Percentiles rank a stretch among this genome's conserved stretches.
phyloP scores from a whole-genome alignment of 1,139 yeast genomes.

The Meyerozyma guilliermondii region DNA sequence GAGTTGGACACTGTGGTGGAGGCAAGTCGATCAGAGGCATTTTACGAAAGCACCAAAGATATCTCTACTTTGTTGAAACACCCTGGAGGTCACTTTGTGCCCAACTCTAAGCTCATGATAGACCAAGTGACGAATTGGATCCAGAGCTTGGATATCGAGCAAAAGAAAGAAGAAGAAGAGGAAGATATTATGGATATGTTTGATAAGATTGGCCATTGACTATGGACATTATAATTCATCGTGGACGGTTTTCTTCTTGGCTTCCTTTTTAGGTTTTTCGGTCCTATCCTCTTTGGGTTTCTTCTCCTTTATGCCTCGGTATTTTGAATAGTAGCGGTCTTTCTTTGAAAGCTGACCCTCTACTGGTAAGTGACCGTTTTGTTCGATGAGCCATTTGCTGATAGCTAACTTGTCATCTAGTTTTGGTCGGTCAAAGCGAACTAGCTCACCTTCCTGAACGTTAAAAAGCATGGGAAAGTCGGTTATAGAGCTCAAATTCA shows the following conservation, averaged over 20 bases:
- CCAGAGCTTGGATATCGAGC: constrained; percentile 10
- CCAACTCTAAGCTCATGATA: constrained; percentile 60
- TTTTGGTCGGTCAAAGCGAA: constrained; percentile 18
- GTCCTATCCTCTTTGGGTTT: no score
- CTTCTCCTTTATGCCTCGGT: constrained; percentile 13
- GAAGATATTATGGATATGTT: constrained; percentile 5
- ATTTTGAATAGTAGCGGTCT: constrained; percentile 26
- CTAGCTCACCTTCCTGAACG: constrained; percentile 19
- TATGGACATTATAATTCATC: constrained; percentile 7
- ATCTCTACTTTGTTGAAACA: constrained; percentile 52
- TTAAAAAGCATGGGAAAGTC: constrained; percentile 26
- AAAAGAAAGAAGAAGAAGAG: constrained; percentile 9
- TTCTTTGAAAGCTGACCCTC: constrained; percentile 39
- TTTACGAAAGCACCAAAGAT: constrained; percentile 50
- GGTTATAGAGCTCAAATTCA: constrained; percentile 7
- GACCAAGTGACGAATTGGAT: constrained; percentile 59
- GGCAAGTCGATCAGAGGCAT: constrained; percentile 58
- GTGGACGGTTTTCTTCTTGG: constrained; percentile 10
- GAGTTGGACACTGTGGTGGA: constrained; percentile 85
- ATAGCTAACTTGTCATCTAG: constrained; percentile 28
- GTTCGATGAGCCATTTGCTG: constrained; percentile 29
- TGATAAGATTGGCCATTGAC: not conserved
- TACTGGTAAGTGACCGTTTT: constrained; percentile 22
- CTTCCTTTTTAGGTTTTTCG: no score
- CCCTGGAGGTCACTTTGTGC: constrained; percentile 87